Evolutionary conservation across 257 asterid species (phyloP).

Genomic region (Plantago major): DNA sequence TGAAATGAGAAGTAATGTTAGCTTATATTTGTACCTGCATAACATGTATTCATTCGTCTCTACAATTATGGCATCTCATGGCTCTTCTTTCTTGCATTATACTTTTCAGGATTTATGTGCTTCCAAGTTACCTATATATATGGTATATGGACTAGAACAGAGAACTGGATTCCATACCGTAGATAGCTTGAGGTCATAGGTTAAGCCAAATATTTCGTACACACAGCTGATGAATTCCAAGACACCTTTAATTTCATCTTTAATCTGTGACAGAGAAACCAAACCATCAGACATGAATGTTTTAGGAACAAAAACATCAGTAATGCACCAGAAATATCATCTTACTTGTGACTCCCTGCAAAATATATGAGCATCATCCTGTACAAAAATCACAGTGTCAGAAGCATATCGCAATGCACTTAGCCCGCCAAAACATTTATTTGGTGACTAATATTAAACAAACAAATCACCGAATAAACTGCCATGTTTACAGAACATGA

Average conservation of each 20-base stretch:
- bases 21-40: slow-evolving; percentile 9
- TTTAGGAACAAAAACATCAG: too few species aligned
- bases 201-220: slow-evolving; percentile 82
- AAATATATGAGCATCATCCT: slow-evolving; percentile 99
- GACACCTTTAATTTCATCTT: slow-evolving; percentile 92
- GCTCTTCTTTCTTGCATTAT: background rate
- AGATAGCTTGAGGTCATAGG: slow-evolving; percentile 84
- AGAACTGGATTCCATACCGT: slow-evolving; percentile 53
- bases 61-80: background rate
- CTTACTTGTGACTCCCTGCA: slow-evolving; percentile 96
- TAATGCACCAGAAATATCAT: slow-evolving; percentile 13
- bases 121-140: background rate
- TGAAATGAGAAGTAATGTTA: slow-evolving; percentile 3
- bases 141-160: background rate
- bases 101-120: background rate
- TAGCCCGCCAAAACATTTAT: too few species aligned
- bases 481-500: too few species aligned
- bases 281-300: slow-evolving; percentile 20
- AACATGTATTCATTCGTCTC: background rate
- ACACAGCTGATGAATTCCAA: slow-evolving; percentile 68
- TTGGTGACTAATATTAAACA: too few species aligned
- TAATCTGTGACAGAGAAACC: slow-evolving; percentile 53
- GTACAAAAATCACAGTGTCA: slow-evolving; percentile 32
- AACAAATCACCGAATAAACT: too few species aligned
- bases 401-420: slow-evolving; percentile 18